Conservation (phyloP, 768 basidiomycete species). For the Austroboletus festivus region DNA sequence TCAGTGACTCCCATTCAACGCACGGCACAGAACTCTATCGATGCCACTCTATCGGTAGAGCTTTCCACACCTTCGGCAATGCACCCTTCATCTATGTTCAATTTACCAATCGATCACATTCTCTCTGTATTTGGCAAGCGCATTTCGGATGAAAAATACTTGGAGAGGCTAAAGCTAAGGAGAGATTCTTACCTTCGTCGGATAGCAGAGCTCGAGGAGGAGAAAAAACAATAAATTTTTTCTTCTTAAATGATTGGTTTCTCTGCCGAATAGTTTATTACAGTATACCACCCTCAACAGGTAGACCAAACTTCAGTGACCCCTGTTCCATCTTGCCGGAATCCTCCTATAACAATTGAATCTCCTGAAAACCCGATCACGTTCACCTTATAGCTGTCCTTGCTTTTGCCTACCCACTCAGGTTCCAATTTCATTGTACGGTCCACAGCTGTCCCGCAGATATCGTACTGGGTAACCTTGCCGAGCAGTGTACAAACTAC, state of each 20-base stretch:
- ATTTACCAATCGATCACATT: constrained; percentile 37
- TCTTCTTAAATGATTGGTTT: background rate
- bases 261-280: background rate
- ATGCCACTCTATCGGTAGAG: background rate
- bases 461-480: constrained; percentile 45
- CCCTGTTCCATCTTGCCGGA: constrained; percentile 56
- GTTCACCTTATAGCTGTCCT: constrained; percentile 60
- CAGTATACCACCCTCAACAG: constrained; percentile 1
- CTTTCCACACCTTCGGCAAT: constrained; percentile 2
- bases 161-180: constrained; percentile 54
- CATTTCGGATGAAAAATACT: constrained; percentile 72
- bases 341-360: constrained; percentile 59
- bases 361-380: constrained; percentile 47
- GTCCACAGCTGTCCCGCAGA: constrained; percentile 38
- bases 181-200: constrained; percentile 51
- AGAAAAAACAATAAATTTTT: constrained; percentile 29
- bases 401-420: constrained; percentile 45
- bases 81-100: constrained; percentile 1
- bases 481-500: constrained; percentile 64
- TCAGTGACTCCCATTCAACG: background rate
- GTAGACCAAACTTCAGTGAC: constrained; percentile 58
- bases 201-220: constrained; percentile 52
- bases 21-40: background rate
- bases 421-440: constrained; percentile 41
- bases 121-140: constrained; percentile 33